Base-by-base conservation (phyloP, 2,329 filamentous ascomycete genomes). In the Pleurostoma richardsiae region DNA sequence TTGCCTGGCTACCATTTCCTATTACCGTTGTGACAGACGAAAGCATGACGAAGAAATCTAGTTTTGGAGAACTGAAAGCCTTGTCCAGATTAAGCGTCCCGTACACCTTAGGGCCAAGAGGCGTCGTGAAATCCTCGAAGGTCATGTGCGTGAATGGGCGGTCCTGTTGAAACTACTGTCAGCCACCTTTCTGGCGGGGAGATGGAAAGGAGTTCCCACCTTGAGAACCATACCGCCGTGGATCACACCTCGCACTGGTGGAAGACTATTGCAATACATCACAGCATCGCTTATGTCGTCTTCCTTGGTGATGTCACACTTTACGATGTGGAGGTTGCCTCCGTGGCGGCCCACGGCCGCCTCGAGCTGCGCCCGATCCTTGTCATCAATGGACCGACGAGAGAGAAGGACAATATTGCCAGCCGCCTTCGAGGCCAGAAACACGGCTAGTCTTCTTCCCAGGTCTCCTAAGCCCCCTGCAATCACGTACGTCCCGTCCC, bases 211-310 rank as follows among this genome's bases (percentile, higher is more conserved):
- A 33, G 28, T 27, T 39, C 30, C n/a, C 43, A 42, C 45, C 3
- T 44, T 48, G 11, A 68, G 56, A 2, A 73, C 66, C 68, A 74
- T 71, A 3, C 68, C 65, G 4, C 59, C 59, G 41, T 74, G 69
- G 39, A 76, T 59, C 11, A 73, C 61, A 7, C 72, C 72, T 33
- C 59, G 56, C 28, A 74, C 61, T 2, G 69, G 67, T 45, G 54
- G 54, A 10, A 59, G 41, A 38, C 48, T 19, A 49, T 50, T 29
- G 50, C 46, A 48, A 33, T 19, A 49, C 39, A 33, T 30, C 6
- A 36, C 31, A 10, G 51, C 48, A 30, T 45, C 49, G 29, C 52
- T 46, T 4, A 67, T 54, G 33, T 56, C 54, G 4, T 47, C 38
- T 11, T 49, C 53, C 41, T 58, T 54, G 27, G 53, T 59, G 6